These are phyloP conservation scores for Mycena metata DNA, from an alignment of 768 basidiomycete genomes.

Conservation along the genomic window DNA sequence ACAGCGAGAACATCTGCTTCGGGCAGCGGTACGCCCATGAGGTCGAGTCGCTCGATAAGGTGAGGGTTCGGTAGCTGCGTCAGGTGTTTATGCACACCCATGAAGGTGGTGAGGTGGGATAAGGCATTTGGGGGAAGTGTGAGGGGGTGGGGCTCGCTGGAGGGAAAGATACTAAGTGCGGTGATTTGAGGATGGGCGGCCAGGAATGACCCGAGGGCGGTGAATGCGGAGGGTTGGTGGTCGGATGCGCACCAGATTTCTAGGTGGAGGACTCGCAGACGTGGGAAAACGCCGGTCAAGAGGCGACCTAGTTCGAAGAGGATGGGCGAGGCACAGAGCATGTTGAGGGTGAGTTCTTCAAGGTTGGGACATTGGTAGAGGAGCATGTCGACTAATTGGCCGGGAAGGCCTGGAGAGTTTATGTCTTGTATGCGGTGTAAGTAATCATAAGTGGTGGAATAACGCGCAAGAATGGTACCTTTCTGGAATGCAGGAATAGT, in stretches of 20 bases:
- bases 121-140: slow-evolving; percentile 1
- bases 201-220: slow-evolving; percentile 17
- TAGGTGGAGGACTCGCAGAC: slow-evolving; percentile 14
- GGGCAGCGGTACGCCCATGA: slow-evolving; percentile 14
- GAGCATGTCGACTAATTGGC: slow-evolving; percentile 42
- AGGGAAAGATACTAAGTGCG: slow-evolving; percentile 10
- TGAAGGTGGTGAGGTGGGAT: too few species aligned
- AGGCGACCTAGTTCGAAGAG: slow-evolving; percentile 10
- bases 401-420: not conserved
- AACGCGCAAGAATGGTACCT: not conserved
- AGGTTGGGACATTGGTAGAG: slow-evolving; percentile 26
- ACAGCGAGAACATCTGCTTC: not conserved
- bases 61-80: too few species aligned
- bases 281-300: not conserved
- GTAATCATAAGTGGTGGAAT: not conserved
- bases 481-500: not conserved
- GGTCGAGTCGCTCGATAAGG: not conserved
- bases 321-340: slow-evolving; percentile 11
- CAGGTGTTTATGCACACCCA: too few species aligned
- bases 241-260: not conserved
- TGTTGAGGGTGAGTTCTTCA: slow-evolving; percentile 48
- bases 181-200: slow-evolving; percentile 17
- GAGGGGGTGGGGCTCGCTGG: not conserved
- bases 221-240: not conserved
- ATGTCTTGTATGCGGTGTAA: not conserved